Evolutionary conservation across 345 rosid species (phyloP), one percentile per base, ranked within the genome.

Genomic region (Gossypium sturtianum): DNA sequence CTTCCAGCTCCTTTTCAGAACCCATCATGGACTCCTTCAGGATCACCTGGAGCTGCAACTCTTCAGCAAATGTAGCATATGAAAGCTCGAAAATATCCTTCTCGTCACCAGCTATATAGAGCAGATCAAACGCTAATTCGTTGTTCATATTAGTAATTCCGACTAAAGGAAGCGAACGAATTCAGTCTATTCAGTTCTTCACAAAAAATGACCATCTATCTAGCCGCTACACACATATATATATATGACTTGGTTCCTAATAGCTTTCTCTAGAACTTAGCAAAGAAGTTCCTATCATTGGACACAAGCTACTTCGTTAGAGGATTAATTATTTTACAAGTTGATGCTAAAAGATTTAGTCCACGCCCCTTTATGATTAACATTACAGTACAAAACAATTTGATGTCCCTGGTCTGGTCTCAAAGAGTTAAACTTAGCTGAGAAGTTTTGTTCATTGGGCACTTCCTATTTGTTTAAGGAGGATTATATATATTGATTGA

Each of bases 41-140:
- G 43, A 38, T 59, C 41, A 65, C 77, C 43, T 16, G 63, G 44
- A 64, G 71, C 77, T 74, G 77, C 76, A 74, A 51, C 34, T 63
- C 76, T 20, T 74, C 71, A 9, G 65, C 57, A 43, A 48, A 54
- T 25, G 63, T n/a, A 34, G 65, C 64, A 8, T 23, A 48, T 15
- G 65, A 41, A 12, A 41, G 66, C 45, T 59, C 16, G 16, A 58
- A 45, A 61, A 10, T 16, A 5, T 59, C 67, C 0, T 72, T n/a
- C 11, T 72, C 47, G 16, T 51, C 11, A 12, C 45, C 10, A 17
- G 29, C 60, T 52, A 47, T 47, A 51, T 2, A 16, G 10, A 29
- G 2, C 12, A 29, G 47, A 51, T 52, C 60, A 16, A 51, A 29
- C 6, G 47, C 45, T 9, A 52, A 25, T 27, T 51, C 44, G 41